Evolutionary conservation across 2,329 filamentous ascomycete species (phyloP).

Genomic region (Coniosporium tulheliwenetii): DNA sequence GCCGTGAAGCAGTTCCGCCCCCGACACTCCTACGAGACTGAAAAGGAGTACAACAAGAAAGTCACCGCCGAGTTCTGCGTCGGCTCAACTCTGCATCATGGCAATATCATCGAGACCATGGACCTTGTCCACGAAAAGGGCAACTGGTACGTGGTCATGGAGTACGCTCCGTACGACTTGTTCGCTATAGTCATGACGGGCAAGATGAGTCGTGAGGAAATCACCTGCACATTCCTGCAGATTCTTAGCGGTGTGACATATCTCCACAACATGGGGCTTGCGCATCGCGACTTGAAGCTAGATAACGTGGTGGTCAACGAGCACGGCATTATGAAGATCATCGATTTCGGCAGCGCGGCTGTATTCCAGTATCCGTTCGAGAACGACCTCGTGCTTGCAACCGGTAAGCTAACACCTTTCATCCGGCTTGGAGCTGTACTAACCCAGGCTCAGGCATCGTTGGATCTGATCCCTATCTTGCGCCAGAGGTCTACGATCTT

Average conservation of each 20-base stretch:
- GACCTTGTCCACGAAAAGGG: slow-evolving; percentile 91
- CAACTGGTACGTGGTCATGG: slow-evolving; percentile 98
- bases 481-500: slow-evolving; percentile 90
- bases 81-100: slow-evolving; percentile 88
- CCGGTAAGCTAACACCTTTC: slow-evolving; percentile 41
- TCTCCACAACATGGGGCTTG: slow-evolving; percentile 84
- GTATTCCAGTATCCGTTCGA: slow-evolving; percentile 98
- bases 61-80: slow-evolving; percentile 97
- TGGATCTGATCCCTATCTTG: slow-evolving; percentile 87
- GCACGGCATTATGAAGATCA: slow-evolving; percentile 96
- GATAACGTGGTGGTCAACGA: slow-evolving; percentile 98
- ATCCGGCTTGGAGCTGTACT: neutral
- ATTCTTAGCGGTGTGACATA: slow-evolving; percentile 92
- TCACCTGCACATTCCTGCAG: slow-evolving; percentile 82
- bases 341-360: slow-evolving; percentile 94
- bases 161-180: slow-evolving; percentile 88
- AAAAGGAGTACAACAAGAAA: slow-evolving; percentile 95
- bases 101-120: slow-evolving; percentile 95
- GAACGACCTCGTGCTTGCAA: slow-evolving; percentile 65
- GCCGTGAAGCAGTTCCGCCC: slow-evolving; percentile 95
- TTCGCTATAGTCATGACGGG: slow-evolving; percentile 99
- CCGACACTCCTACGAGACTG: slow-evolving; percentile 80
- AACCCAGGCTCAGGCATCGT: slow-evolving; percentile 44
- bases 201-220: slow-evolving; percentile 84
- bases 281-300: slow-evolving; percentile 87